Evolutionary conservation across 2,329 filamentous ascomycete species (phyloP), one percentile per base, ranked within the genome.

Genomic region (Exophiala viscosa): DNA sequence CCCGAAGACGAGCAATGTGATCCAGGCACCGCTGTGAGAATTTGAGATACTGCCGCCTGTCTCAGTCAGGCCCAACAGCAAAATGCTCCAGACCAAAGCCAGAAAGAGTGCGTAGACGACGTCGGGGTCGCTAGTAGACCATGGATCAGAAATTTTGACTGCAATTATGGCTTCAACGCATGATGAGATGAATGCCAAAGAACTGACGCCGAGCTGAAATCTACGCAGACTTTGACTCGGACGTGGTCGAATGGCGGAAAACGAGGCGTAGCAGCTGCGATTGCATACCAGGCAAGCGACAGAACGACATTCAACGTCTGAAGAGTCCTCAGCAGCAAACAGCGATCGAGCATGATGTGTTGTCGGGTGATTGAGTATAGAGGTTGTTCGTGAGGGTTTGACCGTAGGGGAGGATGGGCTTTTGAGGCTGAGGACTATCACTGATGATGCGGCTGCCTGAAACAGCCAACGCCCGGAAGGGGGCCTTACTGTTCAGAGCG

Each of bases 1-100:
- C 62, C 89, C 86, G 33, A 81, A 78, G 11, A 74, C 60, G 6
- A 85, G 67, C 11, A 79, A 80, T 13, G 87, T 66, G 28, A 79
- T 59, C 76, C 84, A 86, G 10, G 81, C 80, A 14, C 82, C 84
- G 57, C 80, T 79, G 57, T 82, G 83, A 0, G 84, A 82, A 60
- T 84, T 82, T 76, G 82, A 85, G 8, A 82, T 74, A 2, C 76
- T 73, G 46, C 75, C 72, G 28, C 72, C 65, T 14, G 73, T 70
- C 47, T 81, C 78, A 2, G 74, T 69, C 11, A 87, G 72, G 15
- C 75, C 75, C 36, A 79, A 73, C 53, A 83, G 70, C 60, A 86
- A 75, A 11, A 84, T 76, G 3, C 81, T 78, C 66, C 85, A 88
- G n/a, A 54, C 39, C 42, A 60, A 23, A 13, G 47, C 47, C 9